A percentile compares a stretch with the other conserved stretches of the same genome.
Conservation (phyloP, 345 rosid species). For the Acer campestre region DNA sequence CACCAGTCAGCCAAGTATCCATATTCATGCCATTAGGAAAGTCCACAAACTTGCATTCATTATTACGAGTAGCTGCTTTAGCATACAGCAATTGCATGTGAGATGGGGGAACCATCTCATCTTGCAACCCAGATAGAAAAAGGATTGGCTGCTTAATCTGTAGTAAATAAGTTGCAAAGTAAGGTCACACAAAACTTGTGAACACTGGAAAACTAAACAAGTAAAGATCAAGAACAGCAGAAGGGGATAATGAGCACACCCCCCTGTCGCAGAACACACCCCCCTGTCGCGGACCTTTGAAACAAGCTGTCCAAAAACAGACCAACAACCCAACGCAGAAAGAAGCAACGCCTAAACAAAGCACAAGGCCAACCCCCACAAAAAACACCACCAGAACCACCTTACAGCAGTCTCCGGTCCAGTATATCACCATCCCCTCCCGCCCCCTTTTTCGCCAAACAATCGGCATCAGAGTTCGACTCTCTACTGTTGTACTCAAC, state of each 20-base stretch:
- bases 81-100: conserved; percentile 93
- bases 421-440: too few relatives aligned
- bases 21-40: conserved; percentile 98
- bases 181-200: neutral
- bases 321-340: too few relatives aligned
- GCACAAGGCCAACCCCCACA: too few relatives aligned
- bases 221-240: conserved; percentile 4
- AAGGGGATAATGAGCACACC: conserved; percentile 15
- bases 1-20: conserved; percentile 97
- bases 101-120: conserved; percentile 96
- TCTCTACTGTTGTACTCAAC: too few relatives aligned
- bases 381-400: too few relatives aligned
- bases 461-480: too few relatives aligned
- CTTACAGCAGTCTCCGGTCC: too few relatives aligned
- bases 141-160: conserved; percentile 94
- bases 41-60: conserved; percentile 68
- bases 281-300: too few relatives aligned
- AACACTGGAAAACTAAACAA: neutral
- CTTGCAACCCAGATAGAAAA: conserved; percentile 95
- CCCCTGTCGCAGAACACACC: too few relatives aligned
- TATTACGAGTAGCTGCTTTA: conserved; percentile 85
- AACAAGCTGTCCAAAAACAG: too few relatives aligned
- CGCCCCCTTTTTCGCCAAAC: too few relatives aligned
- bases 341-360: too few relatives aligned
- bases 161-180: conserved; percentile 25